These are phyloP conservation scores for Penicillium palitans DNA, from an alignment of 2,329 filamentous ascomycete genomes.

Conservation along the genomic window DNA sequence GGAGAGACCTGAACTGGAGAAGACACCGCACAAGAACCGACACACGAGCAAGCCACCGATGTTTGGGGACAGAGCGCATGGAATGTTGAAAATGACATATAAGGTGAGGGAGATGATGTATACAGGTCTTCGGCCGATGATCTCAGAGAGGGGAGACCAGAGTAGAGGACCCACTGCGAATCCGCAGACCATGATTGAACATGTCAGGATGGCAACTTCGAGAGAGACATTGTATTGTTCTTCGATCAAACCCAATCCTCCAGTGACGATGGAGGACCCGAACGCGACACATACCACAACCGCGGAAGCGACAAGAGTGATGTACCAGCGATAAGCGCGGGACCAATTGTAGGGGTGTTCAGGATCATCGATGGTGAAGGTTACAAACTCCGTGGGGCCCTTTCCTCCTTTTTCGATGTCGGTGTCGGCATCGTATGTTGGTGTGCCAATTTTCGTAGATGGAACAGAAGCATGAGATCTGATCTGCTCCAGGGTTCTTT, in stretches of 20 bases:
- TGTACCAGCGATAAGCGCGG: slow-evolving; percentile 72
- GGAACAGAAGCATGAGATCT: slow-evolving; percentile 19
- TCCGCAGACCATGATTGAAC: slow-evolving; percentile 73
- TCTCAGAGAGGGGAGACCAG: slow-evolving; percentile 35
- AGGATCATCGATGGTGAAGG: slow-evolving; percentile 66
- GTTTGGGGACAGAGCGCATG: slow-evolving; percentile 36
- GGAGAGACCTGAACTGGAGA: slow-evolving; percentile 32
- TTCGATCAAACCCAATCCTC: slow-evolving; percentile 65
- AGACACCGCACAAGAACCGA: slow-evolving; percentile 35
- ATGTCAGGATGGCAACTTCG: slow-evolving; percentile 69
- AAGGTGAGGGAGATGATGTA: slow-evolving; percentile 36
- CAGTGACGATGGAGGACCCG: slow-evolving; percentile 70
- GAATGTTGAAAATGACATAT: slow-evolving; percentile 40
- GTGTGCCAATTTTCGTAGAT: slow-evolving; percentile 2
- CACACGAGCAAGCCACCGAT: slow-evolving; percentile 31
- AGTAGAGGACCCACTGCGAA: slow-evolving; percentile 60
- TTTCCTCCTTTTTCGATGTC: slow-evolving; percentile 32
- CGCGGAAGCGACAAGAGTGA: slow-evolving; percentile 75
- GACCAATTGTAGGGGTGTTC: slow-evolving; percentile 80
- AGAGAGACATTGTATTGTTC: slow-evolving; percentile 66
- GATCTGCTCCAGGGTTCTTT: slow-evolving; percentile 20
- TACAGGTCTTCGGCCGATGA: slow-evolving; percentile 34
- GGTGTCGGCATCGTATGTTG: slow-evolving; percentile 2
- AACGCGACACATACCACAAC: slow-evolving; percentile 71
- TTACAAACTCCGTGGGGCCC: slow-evolving; percentile 47